Conservation (phyloP, 768 basidiomycete genomes). For the Lentinus tigrinus region DNA sequence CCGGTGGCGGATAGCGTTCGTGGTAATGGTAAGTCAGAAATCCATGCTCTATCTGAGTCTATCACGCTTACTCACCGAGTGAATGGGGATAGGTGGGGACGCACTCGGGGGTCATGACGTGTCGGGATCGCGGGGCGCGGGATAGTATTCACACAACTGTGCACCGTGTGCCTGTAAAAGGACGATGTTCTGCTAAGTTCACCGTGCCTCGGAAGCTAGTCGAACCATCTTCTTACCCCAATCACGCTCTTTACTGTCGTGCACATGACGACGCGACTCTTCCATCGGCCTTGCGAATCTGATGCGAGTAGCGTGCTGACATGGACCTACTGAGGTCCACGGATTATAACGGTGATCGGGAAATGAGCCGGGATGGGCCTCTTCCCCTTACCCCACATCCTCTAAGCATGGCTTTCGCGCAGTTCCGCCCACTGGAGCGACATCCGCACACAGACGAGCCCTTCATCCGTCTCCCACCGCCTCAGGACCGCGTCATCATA, state of each 20-base stretch:
- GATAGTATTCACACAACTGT: neutral
- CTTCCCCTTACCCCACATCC: neutral
- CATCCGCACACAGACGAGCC: slow-evolving; percentile 39
- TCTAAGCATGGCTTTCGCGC: slow-evolving; percentile 19
- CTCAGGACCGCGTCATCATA: slow-evolving; percentile 52
- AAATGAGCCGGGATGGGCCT: neutral
- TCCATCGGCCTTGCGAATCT: neutral
- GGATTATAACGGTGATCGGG: neutral
- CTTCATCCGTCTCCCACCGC: slow-evolving; percentile 51
- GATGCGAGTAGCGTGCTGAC: neutral
- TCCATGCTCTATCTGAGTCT: neutral
- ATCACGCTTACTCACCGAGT: neutral
- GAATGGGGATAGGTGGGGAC: neutral
- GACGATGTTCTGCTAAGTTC: neutral
- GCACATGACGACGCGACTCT: slow-evolving; percentile 1
- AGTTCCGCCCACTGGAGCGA: slow-evolving; percentile 35
- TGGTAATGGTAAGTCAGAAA: neutral
- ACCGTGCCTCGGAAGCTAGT: neutral
- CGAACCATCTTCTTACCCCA: slow-evolving; percentile 3
- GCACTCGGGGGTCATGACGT: neutral
- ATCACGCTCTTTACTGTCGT: neutral
- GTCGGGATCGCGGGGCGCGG: neutral
- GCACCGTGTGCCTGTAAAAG: neutral
- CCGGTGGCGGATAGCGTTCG: neutral
- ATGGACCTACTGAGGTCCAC: neutral